Evolutionary conservation across 2,329 filamentous ascomycete genomes (phyloP).

Genomic region (Fusarium lyarnte): DNA sequence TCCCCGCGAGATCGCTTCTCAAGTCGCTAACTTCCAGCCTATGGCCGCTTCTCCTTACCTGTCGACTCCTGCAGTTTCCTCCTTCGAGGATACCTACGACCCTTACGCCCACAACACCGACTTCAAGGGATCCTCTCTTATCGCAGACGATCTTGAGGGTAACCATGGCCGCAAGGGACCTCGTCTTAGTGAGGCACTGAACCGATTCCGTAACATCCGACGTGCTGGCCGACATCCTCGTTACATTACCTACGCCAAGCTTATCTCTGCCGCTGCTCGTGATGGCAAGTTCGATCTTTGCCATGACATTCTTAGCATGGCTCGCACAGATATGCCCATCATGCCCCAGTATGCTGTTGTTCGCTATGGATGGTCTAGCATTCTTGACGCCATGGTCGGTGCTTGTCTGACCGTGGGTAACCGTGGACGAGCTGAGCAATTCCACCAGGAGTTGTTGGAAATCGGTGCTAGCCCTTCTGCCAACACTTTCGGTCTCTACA

Average conservation of each 20-base stretch:
- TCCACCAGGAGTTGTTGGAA: slow-evolving; percentile 88
- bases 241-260: slow-evolving; percentile 96
- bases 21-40: slow-evolving; percentile 56
- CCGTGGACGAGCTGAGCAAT: slow-evolving; percentile 82
- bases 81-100: slow-evolving; percentile 85
- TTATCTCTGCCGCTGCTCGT: slow-evolving; percentile 90
- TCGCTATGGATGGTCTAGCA: slow-evolving; percentile 94
- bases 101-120: slow-evolving; percentile 92
- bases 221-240: slow-evolving; percentile 89
- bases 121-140: slow-evolving; percentile 90
- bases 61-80: slow-evolving; percentile 65
- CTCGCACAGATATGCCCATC: slow-evolving; percentile 86
- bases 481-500: slow-evolving; percentile 98
- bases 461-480: slow-evolving; percentile 93
- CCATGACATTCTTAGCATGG: slow-evolving; percentile 88
- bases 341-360: slow-evolving; percentile 86
- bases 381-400: slow-evolving; percentile 95
- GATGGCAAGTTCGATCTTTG: slow-evolving; percentile 83
- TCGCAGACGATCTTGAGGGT: slow-evolving; percentile 89
- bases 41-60: slow-evolving; percentile 59
- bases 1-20: slow-evolving; percentile 63
- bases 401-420: slow-evolving; percentile 87
- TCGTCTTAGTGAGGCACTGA: slow-evolving; percentile 81
- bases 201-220: slow-evolving; percentile 91
- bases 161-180: slow-evolving; percentile 76